Conservation (phyloP, 2,329 filamentous ascomycete species). For the Ophiostoma montium region DNA sequence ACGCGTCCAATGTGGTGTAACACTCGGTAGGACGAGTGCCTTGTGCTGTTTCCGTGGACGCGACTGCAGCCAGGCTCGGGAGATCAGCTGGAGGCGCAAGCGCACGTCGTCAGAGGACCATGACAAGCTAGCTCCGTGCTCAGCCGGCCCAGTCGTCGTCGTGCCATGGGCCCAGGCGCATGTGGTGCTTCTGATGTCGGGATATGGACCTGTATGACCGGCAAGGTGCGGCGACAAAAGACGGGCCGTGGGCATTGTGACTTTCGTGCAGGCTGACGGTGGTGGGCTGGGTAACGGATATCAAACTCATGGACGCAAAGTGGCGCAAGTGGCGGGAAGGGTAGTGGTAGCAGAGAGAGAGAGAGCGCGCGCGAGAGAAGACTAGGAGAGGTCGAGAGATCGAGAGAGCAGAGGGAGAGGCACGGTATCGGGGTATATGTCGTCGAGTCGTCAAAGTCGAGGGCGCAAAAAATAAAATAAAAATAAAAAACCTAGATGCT, state of each 20-base stretch:
- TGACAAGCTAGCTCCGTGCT: conserved; percentile 13
- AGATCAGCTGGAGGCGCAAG: conserved; percentile 25
- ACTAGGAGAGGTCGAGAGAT: background rate
- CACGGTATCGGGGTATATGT: conserved; percentile 6
- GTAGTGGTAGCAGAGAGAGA: background rate
- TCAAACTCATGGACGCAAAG: conserved; percentile 40
- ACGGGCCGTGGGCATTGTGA: conserved; percentile 40
- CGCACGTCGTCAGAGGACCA: conserved; percentile 17
- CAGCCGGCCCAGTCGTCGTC: conserved; percentile 24
- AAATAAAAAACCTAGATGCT: background rate
- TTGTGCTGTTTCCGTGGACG: conserved; percentile 7
- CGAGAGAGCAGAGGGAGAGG: background rate
- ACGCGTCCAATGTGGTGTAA: conserved; percentile 18
- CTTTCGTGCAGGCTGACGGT: conserved; percentile 28
- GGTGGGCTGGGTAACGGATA: conserved; percentile 25
- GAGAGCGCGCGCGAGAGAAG: background rate
- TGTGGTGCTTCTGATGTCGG: conserved; percentile 20
- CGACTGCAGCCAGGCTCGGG: conserved; percentile 25
- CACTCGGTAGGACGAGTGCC: conserved; percentile 16
- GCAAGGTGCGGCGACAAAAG: conserved; percentile 28
- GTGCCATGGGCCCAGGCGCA: conserved; percentile 24
- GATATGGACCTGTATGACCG: conserved; percentile 19
- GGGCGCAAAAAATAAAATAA: background rate
- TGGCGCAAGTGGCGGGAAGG: conserved; percentile 3
- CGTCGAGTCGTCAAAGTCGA: conserved; percentile 2